Base-by-base conservation (phyloP, 352 stramenopile genomes). In the Aphanomyces cochlioides region DNA sequence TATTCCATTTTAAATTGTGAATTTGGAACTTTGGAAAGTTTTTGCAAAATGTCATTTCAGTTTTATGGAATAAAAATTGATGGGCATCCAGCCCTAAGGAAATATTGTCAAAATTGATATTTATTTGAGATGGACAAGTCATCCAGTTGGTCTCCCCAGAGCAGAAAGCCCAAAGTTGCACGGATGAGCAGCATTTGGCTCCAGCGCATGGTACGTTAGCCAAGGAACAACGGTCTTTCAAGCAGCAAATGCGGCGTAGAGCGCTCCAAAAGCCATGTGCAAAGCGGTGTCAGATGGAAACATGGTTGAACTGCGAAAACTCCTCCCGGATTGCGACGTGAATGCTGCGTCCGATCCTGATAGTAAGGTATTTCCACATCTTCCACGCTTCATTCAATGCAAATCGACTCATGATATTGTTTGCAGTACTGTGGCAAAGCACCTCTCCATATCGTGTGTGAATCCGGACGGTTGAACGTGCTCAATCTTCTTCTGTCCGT, bases 341-440 rank as follows among this genome's bases (percentile, higher is more conserved):
- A 58, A 58, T 19, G 50, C 10, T 12, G 7, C 50, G 15, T 58
- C 50, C 15, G 50, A 58, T 10, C 50, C 50, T 28, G 50, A 58
- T 19, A 58, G 50, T 3, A 58, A 58, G 50, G 50, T 58, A 58
- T 28, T 12, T 58, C 15, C 21, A 28, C 28, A 13, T 58, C 8
- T 10, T 58, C 50, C 17, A 58, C 36, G 50, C 15, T 58, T 36
- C 8, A 36, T 53, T 53, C 45, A 19, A 53, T 15, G 13, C n/a
- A 19, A 53, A n/a, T 3, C 19, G 19, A 36, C 50, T 58, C 21
- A 36, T 58, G 50, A 36, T 19, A 58, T 58, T n/a, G 10, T n/a
- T 50, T 50, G 43, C 17, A 58, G 50, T 58, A 58, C 50, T 58
- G 50, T 19, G 50, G 50, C 1, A 58, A 58, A 36, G 15, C 50